phyloP scores from a whole-genome alignment of 2,329 filamentous ascomycete genomes.

The Xylariales sp. region DNA sequence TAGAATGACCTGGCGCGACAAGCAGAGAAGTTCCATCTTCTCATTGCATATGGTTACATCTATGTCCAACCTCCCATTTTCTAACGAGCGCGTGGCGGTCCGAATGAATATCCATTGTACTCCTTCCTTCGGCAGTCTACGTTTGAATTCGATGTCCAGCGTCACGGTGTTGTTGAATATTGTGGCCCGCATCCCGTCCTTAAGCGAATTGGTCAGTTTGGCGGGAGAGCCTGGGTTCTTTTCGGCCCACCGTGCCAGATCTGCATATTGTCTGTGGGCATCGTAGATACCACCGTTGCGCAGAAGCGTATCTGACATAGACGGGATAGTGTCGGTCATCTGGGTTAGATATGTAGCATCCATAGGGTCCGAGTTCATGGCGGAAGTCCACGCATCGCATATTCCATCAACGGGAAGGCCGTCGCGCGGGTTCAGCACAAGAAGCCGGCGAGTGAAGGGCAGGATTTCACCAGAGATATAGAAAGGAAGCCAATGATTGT shows the following conservation, averaged over 20 bases:
- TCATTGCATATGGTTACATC: constrained; percentile 13
- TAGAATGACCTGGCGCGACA: constrained; percentile 10
- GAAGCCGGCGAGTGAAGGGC: constrained; percentile 11
- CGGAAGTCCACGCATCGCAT: constrained; percentile 19
- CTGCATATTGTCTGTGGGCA: constrained; percentile 8
- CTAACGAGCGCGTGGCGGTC: constrained; percentile 14
- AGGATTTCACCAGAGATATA: constrained; percentile 16
- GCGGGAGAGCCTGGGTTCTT: constrained; percentile 16
- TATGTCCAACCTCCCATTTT: constrained; percentile 13
- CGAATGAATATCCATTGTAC: constrained; percentile 18
- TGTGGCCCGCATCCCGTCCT: constrained; percentile 12
- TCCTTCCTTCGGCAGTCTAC: constrained; percentile 14
- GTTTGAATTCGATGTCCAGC: constrained; percentile 22
- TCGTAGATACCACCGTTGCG: constrained; percentile 20
- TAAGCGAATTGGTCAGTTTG: constrained; percentile 10
- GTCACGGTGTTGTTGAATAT: constrained; percentile 15
- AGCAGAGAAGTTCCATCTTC: constrained; percentile 11
- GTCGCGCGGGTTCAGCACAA: constrained; percentile 15
- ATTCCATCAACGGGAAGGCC: constrained; percentile 14
- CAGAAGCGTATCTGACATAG: constrained; percentile 22
- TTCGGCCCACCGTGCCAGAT: constrained; percentile 15
- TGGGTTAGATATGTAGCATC: constrained; percentile 18
- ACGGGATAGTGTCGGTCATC: constrained; percentile 21
- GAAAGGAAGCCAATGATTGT: constrained; percentile 18
- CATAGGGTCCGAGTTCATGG: constrained; percentile 13